These are phyloP conservation scores for Streptanthus diversifolius DNA, from an alignment of 345 rosid species.

Conservation along the genomic window DNA sequence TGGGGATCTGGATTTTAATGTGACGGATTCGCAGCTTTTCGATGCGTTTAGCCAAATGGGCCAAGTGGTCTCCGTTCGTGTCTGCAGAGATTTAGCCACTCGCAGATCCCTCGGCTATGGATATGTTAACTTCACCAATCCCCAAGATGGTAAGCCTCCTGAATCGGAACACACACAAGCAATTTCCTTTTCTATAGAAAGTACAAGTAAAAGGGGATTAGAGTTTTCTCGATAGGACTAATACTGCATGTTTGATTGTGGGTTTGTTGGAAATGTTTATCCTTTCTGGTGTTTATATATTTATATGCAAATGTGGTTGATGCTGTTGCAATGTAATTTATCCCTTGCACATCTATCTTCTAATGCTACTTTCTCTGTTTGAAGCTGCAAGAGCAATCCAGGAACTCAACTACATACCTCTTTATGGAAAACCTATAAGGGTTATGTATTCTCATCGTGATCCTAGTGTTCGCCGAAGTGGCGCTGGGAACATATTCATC, in stretches of 20 bases:
- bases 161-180: too few relatives aligned
- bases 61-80: conserved; percentile 75
- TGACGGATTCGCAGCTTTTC: conserved; percentile 81
- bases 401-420: conserved; percentile 65
- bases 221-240: not conserved
- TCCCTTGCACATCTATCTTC: not conserved
- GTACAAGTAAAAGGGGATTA: too few relatives aligned
- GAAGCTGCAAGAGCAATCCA: conserved; percentile 90
- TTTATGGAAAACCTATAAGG: conserved; percentile 75
- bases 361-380: not conserved
- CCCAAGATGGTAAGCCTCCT: conserved; percentile 62
- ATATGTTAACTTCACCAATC: conserved; percentile 72
- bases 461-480: conserved; percentile 74
- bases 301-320: not conserved
- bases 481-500: conserved; percentile 87
- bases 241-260: not conserved
- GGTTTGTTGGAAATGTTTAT: not conserved
- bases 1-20: conserved; percentile 78
- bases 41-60: conserved; percentile 83
- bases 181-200: too few relatives aligned
- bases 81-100: conserved; percentile 70
- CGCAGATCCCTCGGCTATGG: conserved; percentile 91
- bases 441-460: conserved; percentile 84
- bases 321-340: not conserved
- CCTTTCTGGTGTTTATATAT: not conserved